Base-by-base conservation (phyloP, 192 early-diverging fungal species). In the Phlyctochytrium planicorne region DNA sequence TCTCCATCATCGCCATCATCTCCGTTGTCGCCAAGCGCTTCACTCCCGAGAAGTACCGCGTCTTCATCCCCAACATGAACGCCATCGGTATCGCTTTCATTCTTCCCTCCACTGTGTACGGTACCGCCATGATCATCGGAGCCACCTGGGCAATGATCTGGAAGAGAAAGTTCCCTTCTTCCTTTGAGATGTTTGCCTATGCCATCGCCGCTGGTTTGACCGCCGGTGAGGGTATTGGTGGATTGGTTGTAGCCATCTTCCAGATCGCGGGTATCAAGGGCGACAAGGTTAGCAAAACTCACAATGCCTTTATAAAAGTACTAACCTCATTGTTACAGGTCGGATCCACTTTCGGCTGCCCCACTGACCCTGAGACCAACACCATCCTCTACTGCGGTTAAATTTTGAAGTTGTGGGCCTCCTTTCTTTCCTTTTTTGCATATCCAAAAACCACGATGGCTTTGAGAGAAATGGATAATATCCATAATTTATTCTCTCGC, bases 31-130 rank as follows among this genome's bases (percentile, higher is more conserved):
- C 81, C 50, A 78, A 68, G 57, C 65, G 72, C 73, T 76, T 73
- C 30, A 63, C 89, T 33, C 88, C 88, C 29, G 40, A 69, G 27
- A 71, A 72, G 29, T 82, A 77, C 73, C 76, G 70, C 55, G 73
- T 67, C 53, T 88, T 77, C 67, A 76, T 80, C 66, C 84, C 84
- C 68, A 85, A 85, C 72, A 34, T 86, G 56, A 87, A 82, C 65
- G 75, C 76, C 47, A 71, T 77, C 40, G 76, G 76, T 53, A 61
- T 77, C 61, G 70, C 76, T n/a, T 77, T 67, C 30, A 40, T 75
- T 27, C 52, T 74, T 30, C n/a, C 36, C 24, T 34, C 68, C 17
- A 56, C 57, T 10, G 10, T 30, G 20, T 70, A 75, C 68, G 60
- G 52, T 3, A 71, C 27, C 37, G 67, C 67, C 63, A 75, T 74